phyloP scores from a whole-genome alignment of 2,329 filamentous ascomycete genomes.

The Ophiostoma tasmaniense region DNA sequence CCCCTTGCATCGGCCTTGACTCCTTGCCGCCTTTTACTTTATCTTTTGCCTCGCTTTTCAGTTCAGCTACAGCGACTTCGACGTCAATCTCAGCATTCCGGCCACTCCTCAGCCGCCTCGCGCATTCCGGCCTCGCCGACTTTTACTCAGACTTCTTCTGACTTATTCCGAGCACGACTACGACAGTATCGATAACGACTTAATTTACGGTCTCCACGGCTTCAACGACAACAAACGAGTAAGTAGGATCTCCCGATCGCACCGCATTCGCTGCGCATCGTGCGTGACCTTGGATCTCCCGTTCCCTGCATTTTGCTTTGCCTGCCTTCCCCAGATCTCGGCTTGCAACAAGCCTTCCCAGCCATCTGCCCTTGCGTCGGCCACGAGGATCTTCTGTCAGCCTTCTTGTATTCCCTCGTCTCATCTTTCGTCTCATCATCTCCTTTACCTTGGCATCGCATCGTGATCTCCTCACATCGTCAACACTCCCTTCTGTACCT shows the following conservation, averaged over 20 bases:
- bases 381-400: neutral
- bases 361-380: neutral
- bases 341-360: constrained; percentile 4
- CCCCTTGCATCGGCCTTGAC: neutral
- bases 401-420: too few species aligned
- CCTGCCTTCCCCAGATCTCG: neutral
- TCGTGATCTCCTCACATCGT: neutral
- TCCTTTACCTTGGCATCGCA: neutral
- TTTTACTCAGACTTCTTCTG: too few species aligned
- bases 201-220: neutral
- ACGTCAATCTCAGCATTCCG: neutral
- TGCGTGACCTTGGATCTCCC: too few species aligned
- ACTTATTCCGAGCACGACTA: neutral
- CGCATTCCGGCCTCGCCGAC: constrained; percentile 1
- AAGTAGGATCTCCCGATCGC: neutral
- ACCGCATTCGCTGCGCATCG: neutral
- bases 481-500: neutral
- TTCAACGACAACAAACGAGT: neutral
- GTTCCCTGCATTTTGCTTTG: neutral
- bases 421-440: neutral
- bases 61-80: neutral
- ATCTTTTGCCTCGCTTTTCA: too few species aligned
- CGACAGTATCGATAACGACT: constrained; percentile 4
- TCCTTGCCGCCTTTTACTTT: neutral
- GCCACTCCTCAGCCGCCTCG: neutral